Percentiles rank a stretch among this genome's conserved stretches.
phyloP scores from a whole-genome alignment of 192 early-diverging fungal species.

The Coemansia sp. region DNA sequence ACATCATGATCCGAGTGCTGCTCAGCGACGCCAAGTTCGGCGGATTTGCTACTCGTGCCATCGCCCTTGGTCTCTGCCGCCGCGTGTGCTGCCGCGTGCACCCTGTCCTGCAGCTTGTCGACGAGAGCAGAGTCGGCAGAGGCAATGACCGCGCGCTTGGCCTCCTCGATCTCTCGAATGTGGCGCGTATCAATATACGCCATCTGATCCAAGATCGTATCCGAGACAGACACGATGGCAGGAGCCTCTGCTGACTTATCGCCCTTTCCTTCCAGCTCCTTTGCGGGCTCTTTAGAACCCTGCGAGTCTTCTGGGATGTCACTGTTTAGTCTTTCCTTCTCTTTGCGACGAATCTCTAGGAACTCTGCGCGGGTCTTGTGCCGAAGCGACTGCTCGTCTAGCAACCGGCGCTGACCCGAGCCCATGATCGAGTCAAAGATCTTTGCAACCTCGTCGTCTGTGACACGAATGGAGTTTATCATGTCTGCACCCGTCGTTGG shows the following conservation, averaged over 20 bases:
- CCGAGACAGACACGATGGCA: constrained; percentile 16
- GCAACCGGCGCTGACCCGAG: constrained; percentile 14
- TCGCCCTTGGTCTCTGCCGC: not conserved
- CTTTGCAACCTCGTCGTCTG: constrained; percentile 41
- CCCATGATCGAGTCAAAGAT: constrained; percentile 49
- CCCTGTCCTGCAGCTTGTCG: constrained; percentile 24
- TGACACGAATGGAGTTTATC: constrained; percentile 29
- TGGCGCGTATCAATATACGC: constrained; percentile 42
- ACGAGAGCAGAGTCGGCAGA: constrained; percentile 17
- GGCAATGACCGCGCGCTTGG: constrained; percentile 36
- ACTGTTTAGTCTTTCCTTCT: constrained; percentile 9
- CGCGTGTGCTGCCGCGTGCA: not conserved
- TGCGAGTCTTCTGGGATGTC: not conserved
- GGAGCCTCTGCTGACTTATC: not conserved
- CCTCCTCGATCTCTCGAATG: constrained; percentile 45
- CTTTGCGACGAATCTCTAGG: constrained; percentile 21
- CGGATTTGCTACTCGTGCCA: not conserved
- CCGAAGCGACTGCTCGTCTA: constrained; percentile 40
- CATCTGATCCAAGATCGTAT: constrained; percentile 42
- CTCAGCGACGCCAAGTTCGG: not conserved
- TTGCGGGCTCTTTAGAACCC: not conserved
- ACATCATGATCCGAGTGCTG: not conserved
- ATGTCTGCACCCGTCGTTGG: not conserved
- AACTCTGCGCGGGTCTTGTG: constrained; percentile 39
- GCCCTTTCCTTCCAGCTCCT: not conserved